These are phyloP conservation scores for Ustilago hordei DNA, from an alignment of 1,284 basidiomycete species.

Conservation along the genomic window DNA sequence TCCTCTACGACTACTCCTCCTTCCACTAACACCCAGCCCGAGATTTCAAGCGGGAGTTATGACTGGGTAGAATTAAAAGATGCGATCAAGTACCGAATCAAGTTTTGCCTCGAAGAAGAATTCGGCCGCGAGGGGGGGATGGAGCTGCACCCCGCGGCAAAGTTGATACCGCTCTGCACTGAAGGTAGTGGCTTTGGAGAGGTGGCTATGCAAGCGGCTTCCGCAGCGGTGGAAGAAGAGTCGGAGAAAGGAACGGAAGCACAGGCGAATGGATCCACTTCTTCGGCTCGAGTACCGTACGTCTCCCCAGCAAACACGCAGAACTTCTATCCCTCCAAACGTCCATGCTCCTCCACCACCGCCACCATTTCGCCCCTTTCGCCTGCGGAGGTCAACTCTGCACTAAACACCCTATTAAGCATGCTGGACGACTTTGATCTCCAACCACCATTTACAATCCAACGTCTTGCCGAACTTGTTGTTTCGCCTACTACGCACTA, in stretches of 20 bases:
- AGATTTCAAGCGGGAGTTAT: neutral
- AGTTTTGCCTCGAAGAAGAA: conserved; percentile 10
- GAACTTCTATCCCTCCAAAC: conserved; percentile 41
- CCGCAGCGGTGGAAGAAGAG: neutral
- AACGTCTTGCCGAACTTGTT: conserved; percentile 51
- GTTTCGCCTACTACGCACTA: conserved; percentile 36
- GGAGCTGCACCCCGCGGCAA: conserved; percentile 26
- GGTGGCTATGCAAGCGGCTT: neutral
- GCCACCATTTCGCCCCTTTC: conserved; percentile 6
- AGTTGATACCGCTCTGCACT: conserved; percentile 13
- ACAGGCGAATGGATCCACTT: neutral
- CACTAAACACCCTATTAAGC: conserved; percentile 10
- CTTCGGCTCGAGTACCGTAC: conserved; percentile 1
- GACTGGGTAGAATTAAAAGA: conserved; percentile 46
- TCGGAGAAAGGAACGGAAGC: neutral
- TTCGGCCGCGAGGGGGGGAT: conserved; percentile 11
- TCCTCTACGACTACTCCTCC: conserved; percentile 10
- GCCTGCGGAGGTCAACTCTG: neutral
- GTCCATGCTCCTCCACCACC: conserved; percentile 2
- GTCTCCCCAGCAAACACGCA: conserved; percentile 25
- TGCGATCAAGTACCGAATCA: conserved; percentile 43
- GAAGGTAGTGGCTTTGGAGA: neutral
- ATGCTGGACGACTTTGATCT: conserved; percentile 56
- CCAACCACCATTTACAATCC: conserved; percentile 60
- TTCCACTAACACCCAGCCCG: neutral